Evolutionary conservation across 1,284 basidiomycete species (phyloP).

Genomic region (Quambalaria eucalypti): DNA sequence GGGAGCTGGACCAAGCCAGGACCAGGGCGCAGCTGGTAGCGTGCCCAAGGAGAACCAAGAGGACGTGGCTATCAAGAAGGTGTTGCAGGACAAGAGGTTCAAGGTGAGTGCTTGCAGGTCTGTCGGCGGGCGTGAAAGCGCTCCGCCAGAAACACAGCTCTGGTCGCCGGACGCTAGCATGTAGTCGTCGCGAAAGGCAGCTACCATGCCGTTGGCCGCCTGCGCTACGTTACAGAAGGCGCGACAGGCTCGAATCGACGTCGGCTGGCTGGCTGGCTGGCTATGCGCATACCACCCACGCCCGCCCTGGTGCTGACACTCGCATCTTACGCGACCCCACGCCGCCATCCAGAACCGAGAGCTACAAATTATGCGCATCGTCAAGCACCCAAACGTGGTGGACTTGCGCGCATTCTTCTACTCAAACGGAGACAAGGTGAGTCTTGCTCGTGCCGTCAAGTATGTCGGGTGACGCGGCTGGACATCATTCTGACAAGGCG

Average conservation of each 20-base stretch:
- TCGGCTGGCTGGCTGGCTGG: no score
- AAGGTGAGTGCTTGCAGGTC: constrained; percentile 59
- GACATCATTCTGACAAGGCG: background rate
- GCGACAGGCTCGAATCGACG: background rate
- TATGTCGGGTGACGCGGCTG: background rate
- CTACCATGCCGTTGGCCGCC: no score
- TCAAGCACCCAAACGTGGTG: constrained; percentile 94
- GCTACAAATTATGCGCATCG: constrained; percentile 97
- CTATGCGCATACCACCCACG: background rate
- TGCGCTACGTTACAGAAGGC: no score
- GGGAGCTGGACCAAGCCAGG: constrained; percentile 10
- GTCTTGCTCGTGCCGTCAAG: background rate
- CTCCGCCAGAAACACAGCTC: background rate
- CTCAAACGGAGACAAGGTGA: constrained; percentile 95
- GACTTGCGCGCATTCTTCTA: constrained; percentile 98
- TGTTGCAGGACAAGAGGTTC: constrained; percentile 98
- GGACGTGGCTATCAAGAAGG: constrained; percentile 99
- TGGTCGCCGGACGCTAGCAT: background rate
- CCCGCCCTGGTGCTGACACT: background rate
- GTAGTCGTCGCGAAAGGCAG: no score
- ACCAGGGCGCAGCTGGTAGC: constrained; percentile 9
- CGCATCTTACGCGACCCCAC: no score
- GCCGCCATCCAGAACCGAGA: constrained; percentile 75
- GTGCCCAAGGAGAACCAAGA: constrained; percentile 49
- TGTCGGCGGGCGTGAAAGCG: no score